Evolutionary conservation across 2,329 filamentous ascomycete species (phyloP), one percentile per base, ranked within the genome.

Genomic region (Fusarium pilosicola): DNA sequence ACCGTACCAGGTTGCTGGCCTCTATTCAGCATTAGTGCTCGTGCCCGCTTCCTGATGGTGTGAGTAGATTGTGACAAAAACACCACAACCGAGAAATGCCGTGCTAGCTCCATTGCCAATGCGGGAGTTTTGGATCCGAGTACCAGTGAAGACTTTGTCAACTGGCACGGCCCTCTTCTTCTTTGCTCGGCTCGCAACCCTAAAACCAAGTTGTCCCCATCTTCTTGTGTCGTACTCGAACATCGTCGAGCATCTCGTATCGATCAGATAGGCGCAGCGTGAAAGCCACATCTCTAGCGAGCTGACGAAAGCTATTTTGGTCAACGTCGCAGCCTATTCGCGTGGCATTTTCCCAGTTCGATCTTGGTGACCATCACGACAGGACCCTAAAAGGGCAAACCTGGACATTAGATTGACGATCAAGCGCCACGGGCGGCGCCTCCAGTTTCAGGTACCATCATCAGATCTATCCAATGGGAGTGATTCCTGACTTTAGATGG

Each of bases 381-480:
- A 32, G 36, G 46, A 44, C 56, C 38, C 38, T 46, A 62, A 54
- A 62, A 64, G 61, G 56, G 57, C 55, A 67, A 66, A 62, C 41
- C 30, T 38, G 58, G 49, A 49, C 62, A 68, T 45, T 42, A 52
- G 67, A 65, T 66, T 74, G 51, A 74, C 57, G 73, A 73, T 70
- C 70, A 73, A 70, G 64, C 68, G 74, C 73, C 73, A 74, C 71
- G 62, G 65, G 68, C 73, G 62, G 68, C 68, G 72, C 60, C 74
- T 73, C 46, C 49, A 52, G 75, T 78, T 77, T 76, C 74, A 78
- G 73, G 76, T 70, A 76, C 76, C 69, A 62, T 76, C 48, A 36
- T 45, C 51, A 54, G 45, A 44, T 26, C 34, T 45, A 51, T 62
- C 76, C 76, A 78, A 78, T 78, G 64, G 71, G 76, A 52, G 65